phyloP scores from a whole-genome alignment of 495 filamentous ascomycete genomes.

The Trichoderma reesei region DNA sequence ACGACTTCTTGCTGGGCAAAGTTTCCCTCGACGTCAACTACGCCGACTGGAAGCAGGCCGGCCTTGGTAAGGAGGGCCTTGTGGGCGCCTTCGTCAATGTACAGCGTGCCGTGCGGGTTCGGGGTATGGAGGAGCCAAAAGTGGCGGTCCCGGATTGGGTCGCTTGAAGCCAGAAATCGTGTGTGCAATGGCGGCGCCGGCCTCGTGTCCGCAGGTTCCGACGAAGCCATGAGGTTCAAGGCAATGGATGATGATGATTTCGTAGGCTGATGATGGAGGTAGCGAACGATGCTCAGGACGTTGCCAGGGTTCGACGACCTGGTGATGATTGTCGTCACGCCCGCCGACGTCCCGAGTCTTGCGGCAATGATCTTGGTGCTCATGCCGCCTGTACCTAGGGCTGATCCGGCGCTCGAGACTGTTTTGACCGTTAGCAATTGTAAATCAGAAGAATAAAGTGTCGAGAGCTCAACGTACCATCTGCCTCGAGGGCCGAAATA shows the following conservation, averaged over 20 bases:
- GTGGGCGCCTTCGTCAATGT: conserved; percentile 83
- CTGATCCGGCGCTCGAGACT: conserved; percentile 82
- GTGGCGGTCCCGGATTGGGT: conserved; percentile 81
- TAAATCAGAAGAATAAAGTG: background rate
- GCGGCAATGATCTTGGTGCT: conserved; percentile 95
- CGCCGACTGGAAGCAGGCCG: conserved; percentile 81
- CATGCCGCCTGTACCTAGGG: conserved; percentile 95
- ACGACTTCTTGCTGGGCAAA: conserved; percentile 93
- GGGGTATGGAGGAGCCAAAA: conserved; percentile 97
- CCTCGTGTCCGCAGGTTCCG: conserved; percentile 10
- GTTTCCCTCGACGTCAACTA: conserved; percentile 77
- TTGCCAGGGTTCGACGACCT: conserved; percentile 88
- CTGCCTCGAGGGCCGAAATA: conserved; percentile 72
- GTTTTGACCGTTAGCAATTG: conserved; percentile 7
- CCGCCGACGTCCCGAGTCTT: conserved; percentile 83
- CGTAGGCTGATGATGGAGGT: conserved; percentile 47
- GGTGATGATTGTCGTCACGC: conserved; percentile 92
- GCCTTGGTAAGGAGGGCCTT: conserved; percentile 69
- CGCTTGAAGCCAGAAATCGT: conserved; percentile 77
- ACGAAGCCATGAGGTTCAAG: conserved; percentile 19
- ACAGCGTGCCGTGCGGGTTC: conserved; percentile 82
- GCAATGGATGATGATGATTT: conserved; percentile 23
- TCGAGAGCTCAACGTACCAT: conserved; percentile 39
- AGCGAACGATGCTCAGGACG: conserved; percentile 73
- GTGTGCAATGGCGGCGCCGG: conserved; percentile 65